Evolutionary conservation across 164 flowering plant species (phyloP).

Genomic region (Annona cherimola): DNA sequence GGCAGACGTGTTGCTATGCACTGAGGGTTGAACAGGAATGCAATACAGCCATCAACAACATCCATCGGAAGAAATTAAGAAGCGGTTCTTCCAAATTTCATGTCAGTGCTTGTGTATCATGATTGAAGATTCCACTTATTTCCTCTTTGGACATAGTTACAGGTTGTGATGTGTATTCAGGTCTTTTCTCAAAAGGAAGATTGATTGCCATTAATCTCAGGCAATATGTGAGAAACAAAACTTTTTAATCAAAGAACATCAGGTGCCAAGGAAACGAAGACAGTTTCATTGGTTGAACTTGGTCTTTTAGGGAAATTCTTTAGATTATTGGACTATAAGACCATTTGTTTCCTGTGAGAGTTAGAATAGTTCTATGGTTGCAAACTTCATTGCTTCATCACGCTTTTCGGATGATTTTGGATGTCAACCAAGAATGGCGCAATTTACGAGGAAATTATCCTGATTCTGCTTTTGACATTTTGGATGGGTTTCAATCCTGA

Average conservation of each 20-base stretch:
- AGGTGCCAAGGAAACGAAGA: not conserved
- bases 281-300: not conserved
- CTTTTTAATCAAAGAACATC: not conserved
- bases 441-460: too few species aligned
- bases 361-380: too few species aligned
- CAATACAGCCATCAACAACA: not conserved
- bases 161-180: constrained; percentile 9
- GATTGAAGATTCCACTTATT: constrained; percentile 21
- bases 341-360: not conserved
- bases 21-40: not conserved
- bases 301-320: not conserved
- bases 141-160: constrained; percentile 28
- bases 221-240: not conserved
- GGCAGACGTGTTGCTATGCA: not conserved
- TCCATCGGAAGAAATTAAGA: not conserved
- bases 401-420: too few species aligned
- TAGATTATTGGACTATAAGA: not conserved
- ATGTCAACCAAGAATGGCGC: too few species aligned
- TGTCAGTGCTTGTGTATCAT: not conserved
- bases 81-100: not conserved
- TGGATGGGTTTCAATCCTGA: too few species aligned
- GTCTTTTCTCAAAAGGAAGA: constrained; percentile 1
- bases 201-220: not conserved
- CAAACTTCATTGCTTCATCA: too few species aligned
- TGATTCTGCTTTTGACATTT: too few species aligned